phyloP scores from a whole-genome alignment of 129 eudicot genomes.

The Silybum marianum region DNA sequence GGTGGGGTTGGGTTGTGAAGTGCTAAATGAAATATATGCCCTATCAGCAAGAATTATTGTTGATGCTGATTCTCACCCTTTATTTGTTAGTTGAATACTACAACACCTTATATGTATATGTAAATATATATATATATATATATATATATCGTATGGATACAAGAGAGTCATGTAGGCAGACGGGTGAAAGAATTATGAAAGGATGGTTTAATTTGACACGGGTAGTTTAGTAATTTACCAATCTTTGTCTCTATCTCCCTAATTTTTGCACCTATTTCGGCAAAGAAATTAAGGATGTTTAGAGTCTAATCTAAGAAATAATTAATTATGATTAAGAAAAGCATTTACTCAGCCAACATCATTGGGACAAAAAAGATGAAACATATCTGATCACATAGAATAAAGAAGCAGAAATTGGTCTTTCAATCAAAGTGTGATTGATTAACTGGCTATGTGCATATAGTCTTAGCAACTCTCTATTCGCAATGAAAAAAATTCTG shows the following conservation, averaged over 20 bases:
- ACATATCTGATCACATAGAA: slow-evolving; percentile 30
- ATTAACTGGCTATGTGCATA: background rate
- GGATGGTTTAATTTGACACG: background rate
- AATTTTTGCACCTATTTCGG: background rate
- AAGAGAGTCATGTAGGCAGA: background rate
- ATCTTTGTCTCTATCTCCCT: background rate
- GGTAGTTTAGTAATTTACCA: background rate
- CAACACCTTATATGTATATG: slow-evolving; percentile 3
- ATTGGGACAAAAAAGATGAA: slow-evolving; percentile 18
- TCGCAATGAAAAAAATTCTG: slow-evolving; percentile 27
- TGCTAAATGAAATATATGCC: slow-evolving; percentile 30
- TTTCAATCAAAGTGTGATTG: slow-evolving; percentile 13
- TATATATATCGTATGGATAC: background rate
- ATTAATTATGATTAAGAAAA: slow-evolving; percentile 3
- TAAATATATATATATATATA: too few species aligned
- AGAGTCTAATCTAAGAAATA: slow-evolving; percentile 21
- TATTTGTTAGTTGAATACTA: slow-evolving; percentile 14
- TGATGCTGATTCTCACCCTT: slow-evolving; percentile 32
- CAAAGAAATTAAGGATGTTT: too few species aligned
- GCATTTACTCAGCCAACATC: slow-evolving; percentile 21
- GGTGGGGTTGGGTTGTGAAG: slow-evolving; percentile 9
- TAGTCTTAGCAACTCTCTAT: slow-evolving; percentile 13
- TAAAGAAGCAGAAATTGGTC: slow-evolving; percentile 14
- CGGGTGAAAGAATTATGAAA: background rate
- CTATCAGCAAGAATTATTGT: slow-evolving; percentile 30